Percentiles rank a stretch among this genome's conserved stretches.
Conservation (phyloP, 192 early-diverging fungal species). For the Backusella westeae region DNA sequence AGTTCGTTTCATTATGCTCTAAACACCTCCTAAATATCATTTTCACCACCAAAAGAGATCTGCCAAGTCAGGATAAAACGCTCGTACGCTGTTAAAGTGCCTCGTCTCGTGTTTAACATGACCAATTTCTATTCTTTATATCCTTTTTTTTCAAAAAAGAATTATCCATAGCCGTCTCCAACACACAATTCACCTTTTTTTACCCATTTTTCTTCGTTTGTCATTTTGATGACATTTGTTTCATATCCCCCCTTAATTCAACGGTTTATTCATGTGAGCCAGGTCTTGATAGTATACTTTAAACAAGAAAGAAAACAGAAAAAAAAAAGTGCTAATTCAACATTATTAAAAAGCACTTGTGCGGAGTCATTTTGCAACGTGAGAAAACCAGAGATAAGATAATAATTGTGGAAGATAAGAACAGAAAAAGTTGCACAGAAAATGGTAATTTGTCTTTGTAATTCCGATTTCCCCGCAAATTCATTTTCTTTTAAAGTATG, state of each 20-base stretch:
- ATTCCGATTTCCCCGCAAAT: constrained; percentile 5
- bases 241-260: neutral
- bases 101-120: neutral
- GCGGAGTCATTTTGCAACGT: neutral
- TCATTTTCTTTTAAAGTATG: neutral
- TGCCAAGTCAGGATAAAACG: neutral
- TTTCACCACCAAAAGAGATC: neutral
- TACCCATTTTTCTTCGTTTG: neutral
- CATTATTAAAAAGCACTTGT: neutral
- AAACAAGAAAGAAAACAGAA: neutral
- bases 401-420: neutral
- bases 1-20: too few relatives aligned
- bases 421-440: neutral
- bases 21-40: too few relatives aligned
- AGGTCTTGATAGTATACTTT: neutral
- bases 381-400: neutral
- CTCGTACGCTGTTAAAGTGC: neutral
- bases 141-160: neutral
- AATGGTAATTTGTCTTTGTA: neutral
- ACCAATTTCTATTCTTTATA: neutral
- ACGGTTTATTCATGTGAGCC: neutral
- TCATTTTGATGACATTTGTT: neutral
- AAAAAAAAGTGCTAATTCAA: too few relatives aligned
- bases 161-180: neutral
- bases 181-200: neutral